Percentiles rank a stretch among this genome's conserved stretches.
phyloP scores from a whole-genome alignment of 805 yeast species.

The Saccharomycopsis synnaedendra region DNA sequence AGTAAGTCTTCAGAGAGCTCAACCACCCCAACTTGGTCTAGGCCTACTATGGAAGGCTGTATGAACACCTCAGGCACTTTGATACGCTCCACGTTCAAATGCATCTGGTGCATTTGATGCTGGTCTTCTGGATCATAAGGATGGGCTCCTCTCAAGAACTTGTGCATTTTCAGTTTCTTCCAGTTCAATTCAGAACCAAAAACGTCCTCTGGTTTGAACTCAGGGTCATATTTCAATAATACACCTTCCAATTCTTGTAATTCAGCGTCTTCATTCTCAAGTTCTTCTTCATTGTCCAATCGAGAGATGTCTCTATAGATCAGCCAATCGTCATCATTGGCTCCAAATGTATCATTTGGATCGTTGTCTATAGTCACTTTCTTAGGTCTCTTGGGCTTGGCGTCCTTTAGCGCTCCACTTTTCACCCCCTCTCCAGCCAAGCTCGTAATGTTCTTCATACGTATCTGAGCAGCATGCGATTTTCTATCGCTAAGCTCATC shows the following conservation, averaged over 20 bases:
- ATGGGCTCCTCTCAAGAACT: conserved; percentile 83
- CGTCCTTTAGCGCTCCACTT: conserved; percentile 7
- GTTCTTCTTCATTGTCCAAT: conserved; percentile 66
- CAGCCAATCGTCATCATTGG: conserved; percentile 93
- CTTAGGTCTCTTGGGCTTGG: conserved; percentile 34
- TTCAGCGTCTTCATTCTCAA: conserved; percentile 58
- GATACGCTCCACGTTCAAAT: conserved; percentile 81
- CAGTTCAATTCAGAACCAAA: conserved; percentile 75
- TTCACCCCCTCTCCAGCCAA: conserved; percentile 50
- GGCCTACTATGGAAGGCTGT: conserved; percentile 88
- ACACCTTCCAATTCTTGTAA: conserved; percentile 60
- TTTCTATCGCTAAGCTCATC: conserved; percentile 80
- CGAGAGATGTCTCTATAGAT: conserved; percentile 75
- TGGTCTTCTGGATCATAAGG: conserved; percentile 72
- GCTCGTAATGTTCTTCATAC: conserved; percentile 86
- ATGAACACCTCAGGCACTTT: conserved; percentile 86
- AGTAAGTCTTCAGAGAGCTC: conserved; percentile 66
- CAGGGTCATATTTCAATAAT: conserved; percentile 72
- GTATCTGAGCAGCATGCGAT: conserved; percentile 80
- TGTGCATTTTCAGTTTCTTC: conserved; percentile 68
- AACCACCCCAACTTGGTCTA: conserved; percentile 89
- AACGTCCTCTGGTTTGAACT: conserved; percentile 77
- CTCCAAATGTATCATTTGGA: conserved; percentile 89
- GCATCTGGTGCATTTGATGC: conserved; percentile 85
- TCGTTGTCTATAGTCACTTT: conserved; percentile 73